Base-by-base conservation (phyloP, 306 rosid genomes). In the Luffa aegyptiaca region DNA sequence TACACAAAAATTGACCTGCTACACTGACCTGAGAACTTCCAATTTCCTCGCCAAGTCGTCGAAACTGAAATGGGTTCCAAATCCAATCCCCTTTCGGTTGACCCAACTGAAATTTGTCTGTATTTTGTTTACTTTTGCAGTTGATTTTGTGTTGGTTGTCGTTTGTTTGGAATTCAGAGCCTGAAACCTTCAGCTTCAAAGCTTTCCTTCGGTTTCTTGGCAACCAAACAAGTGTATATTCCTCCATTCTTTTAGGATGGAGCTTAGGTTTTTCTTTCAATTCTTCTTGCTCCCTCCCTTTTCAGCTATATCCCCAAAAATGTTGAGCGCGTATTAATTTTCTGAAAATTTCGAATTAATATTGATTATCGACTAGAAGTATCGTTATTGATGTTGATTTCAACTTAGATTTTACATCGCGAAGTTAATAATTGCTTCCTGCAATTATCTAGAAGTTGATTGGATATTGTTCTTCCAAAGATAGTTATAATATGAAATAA, bases 41-140 rank as follows among this genome's bases (percentile, higher is more conserved):
- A 75, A 75, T 52, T 75, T 75, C 49, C 18, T 33, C 44, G 62
- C 64, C 0, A 51, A 75, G 78, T 31, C 78, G 44, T 73, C 45
- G 44, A 73, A 73, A 73, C 78, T 73, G 45, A 51, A 73, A 73
- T 51, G 21, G 78, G 59, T 51, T 73, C 20, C 2, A 51, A 73
- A 73, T 7, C 5, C 45, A 48, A 73, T 21, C 33, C 62, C n/a
- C 20, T 18, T 48, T 16, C 8, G 41, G 44, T 51, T 73, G 62
- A 73, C 61, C 59, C 45, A 73, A 75, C 79, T 17, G 79, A 17
- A 75, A 75, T 53, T 10, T 52, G 48, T 75, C 49, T 17, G 5
- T 49, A 51, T 14, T 74, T 51, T n/a, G 62, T 51, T 7, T 74
- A 13, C 78, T 14, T 52, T 74, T 16, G 45, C 11, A 26, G 31